These are phyloP conservation scores for Trichoderma atroviride DNA, from an alignment of 2,329 filamentous ascomycete species.

Conservation along the genomic window DNA sequence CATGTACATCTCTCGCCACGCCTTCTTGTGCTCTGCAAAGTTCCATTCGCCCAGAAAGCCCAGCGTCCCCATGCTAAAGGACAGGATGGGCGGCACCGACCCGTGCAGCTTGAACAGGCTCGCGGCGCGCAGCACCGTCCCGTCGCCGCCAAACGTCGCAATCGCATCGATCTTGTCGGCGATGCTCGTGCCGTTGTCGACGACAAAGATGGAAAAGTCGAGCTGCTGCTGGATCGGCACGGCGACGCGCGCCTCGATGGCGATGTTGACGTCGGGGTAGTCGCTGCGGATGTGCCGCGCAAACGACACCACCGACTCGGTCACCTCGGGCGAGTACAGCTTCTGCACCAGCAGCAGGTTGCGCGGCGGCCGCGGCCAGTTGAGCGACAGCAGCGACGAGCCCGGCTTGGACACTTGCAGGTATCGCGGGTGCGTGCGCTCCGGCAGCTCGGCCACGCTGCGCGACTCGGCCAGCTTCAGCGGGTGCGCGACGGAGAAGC, in stretches of 20 bases:
- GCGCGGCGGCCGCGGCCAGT: conserved; percentile 57
- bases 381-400: conserved; percentile 58
- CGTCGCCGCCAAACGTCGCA: conserved; percentile 86
- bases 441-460: conserved; percentile 41
- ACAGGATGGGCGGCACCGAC: conserved; percentile 85
- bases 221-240: conserved; percentile 69
- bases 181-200: conserved; percentile 55
- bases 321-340: conserved; percentile 57
- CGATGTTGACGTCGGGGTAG: conserved; percentile 78
- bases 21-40: conserved; percentile 87
- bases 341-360: conserved; percentile 64
- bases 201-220: conserved; percentile 72
- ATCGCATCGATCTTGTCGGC: conserved; percentile 85
- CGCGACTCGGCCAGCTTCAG: conserved; percentile 40
- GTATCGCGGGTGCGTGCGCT: conserved; percentile 42
- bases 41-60: conserved; percentile 98
- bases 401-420: conserved; percentile 48
- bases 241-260: conserved; percentile 80
- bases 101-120: conserved; percentile 72
- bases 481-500: conserved; percentile 53
- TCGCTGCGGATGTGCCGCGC: conserved; percentile 74
- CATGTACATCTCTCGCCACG: conserved; percentile 93
- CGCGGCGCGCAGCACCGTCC: conserved; percentile 43
- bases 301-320: conserved; percentile 56
- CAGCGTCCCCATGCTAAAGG: conserved; percentile 95